Evolutionary conservation across 2,329 filamentous ascomycete genomes (phyloP), one percentile per base, ranked within the genome.

Genomic region (Hypocreales sp.): DNA sequence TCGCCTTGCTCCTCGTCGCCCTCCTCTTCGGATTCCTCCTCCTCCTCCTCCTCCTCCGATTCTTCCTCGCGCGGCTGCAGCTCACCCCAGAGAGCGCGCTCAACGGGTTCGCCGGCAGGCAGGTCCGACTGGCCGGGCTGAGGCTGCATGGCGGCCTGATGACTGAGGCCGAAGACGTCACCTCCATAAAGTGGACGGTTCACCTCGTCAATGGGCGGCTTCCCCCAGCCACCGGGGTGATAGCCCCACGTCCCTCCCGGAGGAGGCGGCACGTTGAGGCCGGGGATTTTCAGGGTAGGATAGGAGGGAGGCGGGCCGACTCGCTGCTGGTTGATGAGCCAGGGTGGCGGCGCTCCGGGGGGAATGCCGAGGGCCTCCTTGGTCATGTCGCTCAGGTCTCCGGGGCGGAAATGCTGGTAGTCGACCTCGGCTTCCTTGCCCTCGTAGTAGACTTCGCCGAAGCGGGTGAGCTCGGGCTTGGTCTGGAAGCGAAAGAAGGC

Each of bases 381-480:
- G 22, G 94, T 66, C 40, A 82, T 76, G 30, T 95, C 83, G 40
- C 77, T 90, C 26, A 95, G 55, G 41, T 95, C 86, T 20, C 90
- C 90, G 1, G 90, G 82, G 37, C 84, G 75, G 33, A 94, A 70
- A 55, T 94, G 81, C 41, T 81, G 77, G 36, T 92, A 68, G 48
- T 95, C 92, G 1, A 90, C 93, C 55, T 98, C 90, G 46, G 82
- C 90, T 50, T 98, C 90, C 52, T 98, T 98, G 47, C 90, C 90
- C 55, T 98, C 90, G 50, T 95, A 95, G 54, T 98, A 98, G n/a
- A 98, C 86, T 52, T 98, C 90, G 22, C 90, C 90, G 42, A 93
- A 98, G 23, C 86, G 72, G 18, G 90, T 95, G 36, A 98, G 60
- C 40, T 84, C 76, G 0, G 90, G 90, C 55, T 98, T 98, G 22